Evolutionary conservation across 768 basidiomycete genomes (phyloP), one percentile per base, ranked within the genome.

Genomic region (Mrakia frigida): DNA sequence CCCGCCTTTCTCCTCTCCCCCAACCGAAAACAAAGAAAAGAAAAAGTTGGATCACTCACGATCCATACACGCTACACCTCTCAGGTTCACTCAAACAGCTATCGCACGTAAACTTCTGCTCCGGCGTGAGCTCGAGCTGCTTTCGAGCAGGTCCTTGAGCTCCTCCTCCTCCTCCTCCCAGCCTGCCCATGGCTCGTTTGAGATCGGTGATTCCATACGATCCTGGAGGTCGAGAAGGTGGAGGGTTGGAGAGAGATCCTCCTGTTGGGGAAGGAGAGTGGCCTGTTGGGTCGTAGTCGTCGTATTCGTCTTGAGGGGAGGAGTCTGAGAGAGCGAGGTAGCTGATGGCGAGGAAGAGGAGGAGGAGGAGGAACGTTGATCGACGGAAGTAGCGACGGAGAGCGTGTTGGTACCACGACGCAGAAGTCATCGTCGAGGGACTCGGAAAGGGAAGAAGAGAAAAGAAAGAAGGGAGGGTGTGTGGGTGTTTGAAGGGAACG

Each of bases 61-160:
- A 63, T 63, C 61, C 61, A 16, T 63, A 63, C 9, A 63, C 21
- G 3, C 21, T 18, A 31, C 61, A 63, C 33, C 61, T 33, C 35
- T 63, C 61, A 0, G 61, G 61, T 5, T 63, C 61, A 23, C 31
- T 33, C 33, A 63, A 33, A 31, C 61, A 63, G 31, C n/a, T 21
- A 14, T 63, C 61, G 61, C 61, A 63, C 6, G 61, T 63, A 33
- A 63, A 63, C 33, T 63, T 63, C n/a, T 33, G n/a, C 33, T 37
- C 35, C 5, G 61, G 61, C 16, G 3, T 63, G 31, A 35, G n/a
- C 61, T 63, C 21, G 31, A 16, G 7, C 61, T 35, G n/a, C 33
- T 37, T n/a, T n/a, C n/a, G n/a, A n/a, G n/a, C n/a, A n/a, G n/a
- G 61, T 33, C 31, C 14, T 61, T 10, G n/a, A n/a, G n/a, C n/a